Base-by-base conservation (phyloP, 164 flowering plant genomes). In the Platanus orientalis region DNA sequence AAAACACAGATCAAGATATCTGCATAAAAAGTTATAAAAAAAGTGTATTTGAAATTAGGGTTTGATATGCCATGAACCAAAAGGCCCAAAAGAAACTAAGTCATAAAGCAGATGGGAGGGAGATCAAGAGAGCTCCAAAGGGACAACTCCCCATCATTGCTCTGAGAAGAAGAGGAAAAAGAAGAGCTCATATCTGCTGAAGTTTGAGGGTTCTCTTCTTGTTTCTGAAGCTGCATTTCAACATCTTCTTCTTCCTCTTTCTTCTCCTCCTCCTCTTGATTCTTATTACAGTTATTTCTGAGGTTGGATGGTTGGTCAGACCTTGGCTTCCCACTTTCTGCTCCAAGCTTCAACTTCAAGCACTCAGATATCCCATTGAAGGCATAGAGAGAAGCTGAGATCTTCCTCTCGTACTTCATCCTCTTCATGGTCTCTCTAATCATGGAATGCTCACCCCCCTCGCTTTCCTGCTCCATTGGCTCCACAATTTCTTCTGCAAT, bases 81-180 rank as follows among this genome's bases (percentile, higher is more conserved):
- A n/a, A n/a, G n/a, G n/a, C n/a, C n/a, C n/a, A n/a, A n/a, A 34
- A 34, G 39, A 47, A 6, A 30, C 39, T 64, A 76, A 67, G 23
- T 58, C 19, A 76, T 69, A 68, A 58, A 45, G 70, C 80, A 79
- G 44, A 85, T 82, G 9, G 89, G 83, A 12, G 80, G 82, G 20
- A 85, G 87, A 73, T 85, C 90, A 71, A 88, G 83, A 2, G 84
- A 79, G 75, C 75, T 78, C 95, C 95, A 85, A 19, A 88, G 77
- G 1, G 74, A 66, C 51, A 65, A 69, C 57, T 84, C 90, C 17
- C 79, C 77, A 21, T 71, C 78, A 7, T 29, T 62, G 44, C 52
- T 60, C 27, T 4, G 68, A 39, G 71, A 60, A 54, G 54, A 52
- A 14, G 55, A 66, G 7, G 65, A 66, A 51, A 70, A 47, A 27